A percentile compares a stretch with the other conserved stretches of the same genome.
phyloP scores from a whole-genome alignment of 2,329 filamentous ascomycete species.

The Trichoderma brevicompactum region DNA sequence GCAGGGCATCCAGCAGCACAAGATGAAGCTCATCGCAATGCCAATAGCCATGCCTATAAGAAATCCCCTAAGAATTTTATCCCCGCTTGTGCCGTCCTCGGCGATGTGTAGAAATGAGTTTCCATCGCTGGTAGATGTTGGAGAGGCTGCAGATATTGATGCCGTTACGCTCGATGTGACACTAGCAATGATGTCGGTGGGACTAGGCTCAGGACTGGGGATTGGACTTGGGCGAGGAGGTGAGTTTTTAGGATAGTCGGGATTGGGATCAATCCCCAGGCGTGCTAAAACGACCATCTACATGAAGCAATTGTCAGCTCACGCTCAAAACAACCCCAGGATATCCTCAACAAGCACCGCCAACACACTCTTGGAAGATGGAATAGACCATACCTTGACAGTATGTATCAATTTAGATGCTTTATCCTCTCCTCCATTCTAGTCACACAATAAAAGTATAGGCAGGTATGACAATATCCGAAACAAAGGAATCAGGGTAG shows the following conservation, averaged over 20 bases:
- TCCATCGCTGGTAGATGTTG: not conserved
- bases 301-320: not conserved
- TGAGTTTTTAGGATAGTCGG: conserved; percentile 5
- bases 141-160: not conserved
- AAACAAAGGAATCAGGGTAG: not conserved
- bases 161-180: not conserved
- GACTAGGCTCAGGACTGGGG: not conserved
- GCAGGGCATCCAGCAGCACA: conserved; percentile 44
- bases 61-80: conserved; percentile 43
- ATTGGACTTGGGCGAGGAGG: not conserved
- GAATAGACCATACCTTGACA: not conserved
- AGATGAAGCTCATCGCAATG: conserved; percentile 39
- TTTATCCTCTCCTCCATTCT: conserved; percentile 24
- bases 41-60: conserved; percentile 42
- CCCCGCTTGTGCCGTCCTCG: conserved; percentile 39
- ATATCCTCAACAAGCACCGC: not conserved
- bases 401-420: not conserved
- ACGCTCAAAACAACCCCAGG: not conserved
- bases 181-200: conserved; percentile 8
- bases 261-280: not conserved
- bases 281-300: conserved; percentile 6
- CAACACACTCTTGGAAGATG: not conserved
- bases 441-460: not conserved
- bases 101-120: conserved; percentile 35
- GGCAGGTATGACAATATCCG: not conserved